Percentiles rank a stretch among this genome's conserved stretches.
These are phyloP conservation scores for Termitomyces sp. DNA, from an alignment of 768 basidiomycete species.

Conservation along the genomic window DNA sequence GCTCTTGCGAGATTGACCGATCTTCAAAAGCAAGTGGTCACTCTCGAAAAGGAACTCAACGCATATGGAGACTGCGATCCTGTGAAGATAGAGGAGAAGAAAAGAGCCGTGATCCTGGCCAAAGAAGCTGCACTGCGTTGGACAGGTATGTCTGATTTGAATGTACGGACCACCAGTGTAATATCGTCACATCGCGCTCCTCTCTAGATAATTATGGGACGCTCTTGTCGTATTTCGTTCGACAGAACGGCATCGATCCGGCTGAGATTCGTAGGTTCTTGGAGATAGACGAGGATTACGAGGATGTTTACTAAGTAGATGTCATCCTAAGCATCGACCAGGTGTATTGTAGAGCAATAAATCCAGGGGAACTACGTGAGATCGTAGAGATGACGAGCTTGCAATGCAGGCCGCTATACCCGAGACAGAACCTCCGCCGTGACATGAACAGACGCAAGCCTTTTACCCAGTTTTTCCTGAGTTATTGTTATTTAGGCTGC, in stretches of 20 bases:
- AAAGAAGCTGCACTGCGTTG: constrained; percentile 82
- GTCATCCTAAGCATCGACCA: neutral
- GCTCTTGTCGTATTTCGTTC: constrained; percentile 58
- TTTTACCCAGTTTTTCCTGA: constrained; percentile 19
- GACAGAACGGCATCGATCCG: constrained; percentile 50
- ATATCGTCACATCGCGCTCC: neutral
- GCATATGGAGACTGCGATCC: constrained; percentile 86
- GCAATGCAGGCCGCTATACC: neutral
- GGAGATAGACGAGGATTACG: constrained; percentile 67
- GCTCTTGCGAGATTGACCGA: constrained; percentile 44
- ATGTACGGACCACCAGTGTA: neutral
- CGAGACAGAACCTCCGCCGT: neutral
- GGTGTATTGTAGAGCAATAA: neutral
- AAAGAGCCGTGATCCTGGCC: constrained; percentile 64
- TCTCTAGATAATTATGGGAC: constrained; percentile 63
- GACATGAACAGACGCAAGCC: neutral
- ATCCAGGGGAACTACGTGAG: neutral
- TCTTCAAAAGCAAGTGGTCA: constrained; percentile 41
- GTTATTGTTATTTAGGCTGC: constrained; percentile 16
- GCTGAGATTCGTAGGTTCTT: constrained; percentile 64
- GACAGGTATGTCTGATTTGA: constrained; percentile 61
- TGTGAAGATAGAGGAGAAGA: constrained; percentile 70
- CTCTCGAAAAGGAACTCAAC: constrained; percentile 61
- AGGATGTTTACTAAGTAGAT: constrained; percentile 50
- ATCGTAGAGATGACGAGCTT: neutral